Evolutionary conservation across 2,329 filamentous ascomycete species (phyloP).

Genomic region (Ophiocordyceps camponoti-saundersi): DNA sequence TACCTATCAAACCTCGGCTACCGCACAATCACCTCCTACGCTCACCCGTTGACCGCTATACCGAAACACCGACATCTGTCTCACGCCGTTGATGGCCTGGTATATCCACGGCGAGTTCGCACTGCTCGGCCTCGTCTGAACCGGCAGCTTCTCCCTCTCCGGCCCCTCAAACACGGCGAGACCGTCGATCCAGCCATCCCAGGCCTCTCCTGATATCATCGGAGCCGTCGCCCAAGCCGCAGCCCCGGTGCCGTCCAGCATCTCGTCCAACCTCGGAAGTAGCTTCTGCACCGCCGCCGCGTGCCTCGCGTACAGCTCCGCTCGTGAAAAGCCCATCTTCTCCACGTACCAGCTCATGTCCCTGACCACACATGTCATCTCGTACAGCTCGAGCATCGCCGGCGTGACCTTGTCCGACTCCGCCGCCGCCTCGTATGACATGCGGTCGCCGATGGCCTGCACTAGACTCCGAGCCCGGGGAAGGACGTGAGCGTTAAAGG

Average conservation of each 20-base stretch:
- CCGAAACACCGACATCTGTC: background rate
- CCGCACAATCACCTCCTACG: too few relatives aligned
- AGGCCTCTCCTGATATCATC: background rate
- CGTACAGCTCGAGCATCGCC: conserved; percentile 3
- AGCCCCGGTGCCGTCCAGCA: background rate
- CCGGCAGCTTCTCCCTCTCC: background rate
- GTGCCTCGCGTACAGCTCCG: background rate
- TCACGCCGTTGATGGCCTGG: background rate
- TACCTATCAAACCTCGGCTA: too few relatives aligned
- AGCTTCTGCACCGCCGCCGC: background rate
- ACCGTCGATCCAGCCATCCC: background rate
- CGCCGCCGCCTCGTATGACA: conserved; percentile 11
- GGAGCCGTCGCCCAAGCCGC: conserved; percentile 1
- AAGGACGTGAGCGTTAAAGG: conserved; percentile 8
- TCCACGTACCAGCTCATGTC: conserved; percentile 5
- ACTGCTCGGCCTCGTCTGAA: background rate
- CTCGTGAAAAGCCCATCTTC: background rate
- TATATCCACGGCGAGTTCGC: background rate
- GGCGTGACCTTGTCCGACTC: background rate
- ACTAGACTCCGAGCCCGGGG: conserved; percentile 10
- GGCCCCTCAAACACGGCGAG: background rate
- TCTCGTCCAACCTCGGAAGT: background rate
- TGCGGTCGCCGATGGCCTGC: conserved; percentile 10
- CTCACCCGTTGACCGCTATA: background rate
- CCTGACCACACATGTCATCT: conserved; percentile 3